phyloP scores from a whole-genome alignment of 202 grass and related monocot genomes.

The Setaria italica region DNA sequence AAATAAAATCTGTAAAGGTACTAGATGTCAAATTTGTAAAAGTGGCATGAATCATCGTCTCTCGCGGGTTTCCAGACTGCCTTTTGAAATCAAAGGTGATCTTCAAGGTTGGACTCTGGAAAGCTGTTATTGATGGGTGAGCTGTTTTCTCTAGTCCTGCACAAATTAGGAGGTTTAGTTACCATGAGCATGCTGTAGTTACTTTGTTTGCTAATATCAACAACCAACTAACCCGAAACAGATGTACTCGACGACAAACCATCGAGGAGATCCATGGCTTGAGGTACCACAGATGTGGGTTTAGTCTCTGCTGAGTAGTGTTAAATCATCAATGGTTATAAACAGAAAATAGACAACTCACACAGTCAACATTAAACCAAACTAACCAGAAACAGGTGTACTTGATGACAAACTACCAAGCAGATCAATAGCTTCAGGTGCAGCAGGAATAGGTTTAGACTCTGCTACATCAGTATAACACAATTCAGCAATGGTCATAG shows the following conservation, averaged over 20 bases:
- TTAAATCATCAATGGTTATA: slow-evolving; percentile 40
- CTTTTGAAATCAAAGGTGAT: slow-evolving; percentile 76
- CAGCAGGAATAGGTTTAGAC: slow-evolving; percentile 54
- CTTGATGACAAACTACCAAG: slow-evolving; percentile 80
- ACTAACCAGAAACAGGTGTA: slow-evolving; percentile 65
- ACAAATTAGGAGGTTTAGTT: slow-evolving; percentile 44
- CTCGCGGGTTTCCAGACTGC: slow-evolving; percentile 74
- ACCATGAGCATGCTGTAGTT: neutral
- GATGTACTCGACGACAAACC: slow-evolving; percentile 72
- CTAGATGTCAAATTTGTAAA: slow-evolving; percentile 89
- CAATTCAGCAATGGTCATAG: slow-evolving; percentile 21
- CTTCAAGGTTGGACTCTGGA: slow-evolving; percentile 87
- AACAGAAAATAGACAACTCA: slow-evolving; percentile 39
- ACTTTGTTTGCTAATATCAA: slow-evolving; percentile 44
- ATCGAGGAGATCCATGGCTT: slow-evolving; percentile 75
- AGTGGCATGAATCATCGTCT: slow-evolving; percentile 74
- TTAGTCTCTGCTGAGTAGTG: slow-evolving; percentile 54
- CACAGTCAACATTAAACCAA: slow-evolving; percentile 31
- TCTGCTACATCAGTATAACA: slow-evolving; percentile 48
- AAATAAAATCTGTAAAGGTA: slow-evolving; percentile 81
- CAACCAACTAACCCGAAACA: slow-evolving; percentile 59
- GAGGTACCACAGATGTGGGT: slow-evolving; percentile 45
- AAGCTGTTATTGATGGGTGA: slow-evolving; percentile 77
- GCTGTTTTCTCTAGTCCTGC: slow-evolving; percentile 59
- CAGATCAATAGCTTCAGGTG: slow-evolving; percentile 71